Evolutionary conservation across 257 asterid species (phyloP).

Genomic region (Fraxinus pennsylvanica): DNA sequence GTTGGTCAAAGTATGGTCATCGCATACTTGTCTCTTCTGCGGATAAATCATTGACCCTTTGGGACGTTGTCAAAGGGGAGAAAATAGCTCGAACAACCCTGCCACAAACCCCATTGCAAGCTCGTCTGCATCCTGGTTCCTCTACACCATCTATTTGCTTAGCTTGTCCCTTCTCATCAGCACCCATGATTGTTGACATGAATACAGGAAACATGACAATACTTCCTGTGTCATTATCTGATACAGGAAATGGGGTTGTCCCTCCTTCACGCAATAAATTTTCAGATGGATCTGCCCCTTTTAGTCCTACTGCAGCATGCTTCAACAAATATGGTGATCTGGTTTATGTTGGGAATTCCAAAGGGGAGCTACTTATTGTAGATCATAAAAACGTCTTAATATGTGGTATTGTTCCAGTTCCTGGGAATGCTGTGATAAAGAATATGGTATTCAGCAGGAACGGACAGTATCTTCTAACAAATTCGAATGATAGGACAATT

Average conservation of each 20-base stretch:
- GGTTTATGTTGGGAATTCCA: constrained; percentile 80
- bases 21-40: constrained; percentile 81
- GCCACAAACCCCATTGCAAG: constrained; percentile 75
- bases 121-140: constrained; percentile 81
- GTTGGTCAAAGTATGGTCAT: constrained; percentile 90
- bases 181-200: constrained; percentile 80
- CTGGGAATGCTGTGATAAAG: constrained; percentile 76
- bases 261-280: constrained; percentile 61
- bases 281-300: constrained; percentile 80
- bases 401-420: constrained; percentile 57
- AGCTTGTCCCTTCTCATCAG: constrained; percentile 85
- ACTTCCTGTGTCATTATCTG: constrained; percentile 72
- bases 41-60: constrained; percentile 80
- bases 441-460: constrained; percentile 77
- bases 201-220: constrained; percentile 45
- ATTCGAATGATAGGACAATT: constrained; percentile 78
- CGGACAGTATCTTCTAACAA: constrained; percentile 80
- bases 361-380: constrained; percentile 80
- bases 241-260: constrained; percentile 45
- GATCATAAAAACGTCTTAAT: constrained; percentile 53
- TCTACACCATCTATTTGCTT: constrained; percentile 75
- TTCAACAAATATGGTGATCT: constrained; percentile 81
- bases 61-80: constrained; percentile 89
- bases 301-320: constrained; percentile 90
- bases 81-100: constrained; percentile 60